These are phyloP conservation scores for Kalaharituber pfeilii DNA, from an alignment of 2,329 filamentous ascomycete species.

Conservation along the genomic window DNA sequence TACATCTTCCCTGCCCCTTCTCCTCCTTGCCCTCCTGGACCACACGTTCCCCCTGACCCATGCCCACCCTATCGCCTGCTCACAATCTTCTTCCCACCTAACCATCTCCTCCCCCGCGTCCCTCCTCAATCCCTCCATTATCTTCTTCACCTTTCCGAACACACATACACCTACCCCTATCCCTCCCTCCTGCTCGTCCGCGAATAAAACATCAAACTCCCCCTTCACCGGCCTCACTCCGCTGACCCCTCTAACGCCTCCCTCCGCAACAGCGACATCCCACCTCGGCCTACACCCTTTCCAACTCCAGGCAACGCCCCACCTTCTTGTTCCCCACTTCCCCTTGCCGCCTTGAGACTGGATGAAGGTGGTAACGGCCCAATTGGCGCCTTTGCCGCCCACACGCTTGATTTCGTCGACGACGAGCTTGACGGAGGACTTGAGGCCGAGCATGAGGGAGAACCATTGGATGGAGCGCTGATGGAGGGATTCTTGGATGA, in stretches of 20 bases:
- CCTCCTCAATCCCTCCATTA: constrained; percentile 17
- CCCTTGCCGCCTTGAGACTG: constrained; percentile 43
- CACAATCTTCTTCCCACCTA: not conserved
- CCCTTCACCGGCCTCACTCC: constrained; percentile 17
- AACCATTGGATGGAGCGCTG: constrained; percentile 49
- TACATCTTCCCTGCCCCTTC: not conserved
- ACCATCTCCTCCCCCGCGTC: not conserved
- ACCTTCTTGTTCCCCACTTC: constrained; percentile 45
- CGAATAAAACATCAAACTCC: constrained; percentile 42
- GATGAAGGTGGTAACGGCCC: constrained; percentile 61
- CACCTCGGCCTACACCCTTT: constrained; percentile 43
- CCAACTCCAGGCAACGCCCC: constrained; percentile 85
- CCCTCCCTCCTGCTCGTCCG: constrained; percentile 30
- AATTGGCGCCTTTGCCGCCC: constrained; percentile 47
- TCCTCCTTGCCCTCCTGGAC: constrained; percentile 20
- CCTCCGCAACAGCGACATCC: constrained; percentile 3
- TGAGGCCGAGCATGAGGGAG: constrained; percentile 75
- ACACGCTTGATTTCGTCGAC: constrained; percentile 43
- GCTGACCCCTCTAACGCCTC: not conserved
- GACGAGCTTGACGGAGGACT: constrained; percentile 46
- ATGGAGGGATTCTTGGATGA: constrained; percentile 50
- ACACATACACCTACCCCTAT: not conserved
- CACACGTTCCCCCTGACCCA: constrained; percentile 26
- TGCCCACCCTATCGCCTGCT: not conserved
- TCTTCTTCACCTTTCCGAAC: constrained; percentile 23